Percentiles rank a stretch among this genome's conserved stretches.
Evolutionary conservation across 768 basidiomycete genomes (phyloP).

Genomic region (Stropharia rugosoannulata): DNA sequence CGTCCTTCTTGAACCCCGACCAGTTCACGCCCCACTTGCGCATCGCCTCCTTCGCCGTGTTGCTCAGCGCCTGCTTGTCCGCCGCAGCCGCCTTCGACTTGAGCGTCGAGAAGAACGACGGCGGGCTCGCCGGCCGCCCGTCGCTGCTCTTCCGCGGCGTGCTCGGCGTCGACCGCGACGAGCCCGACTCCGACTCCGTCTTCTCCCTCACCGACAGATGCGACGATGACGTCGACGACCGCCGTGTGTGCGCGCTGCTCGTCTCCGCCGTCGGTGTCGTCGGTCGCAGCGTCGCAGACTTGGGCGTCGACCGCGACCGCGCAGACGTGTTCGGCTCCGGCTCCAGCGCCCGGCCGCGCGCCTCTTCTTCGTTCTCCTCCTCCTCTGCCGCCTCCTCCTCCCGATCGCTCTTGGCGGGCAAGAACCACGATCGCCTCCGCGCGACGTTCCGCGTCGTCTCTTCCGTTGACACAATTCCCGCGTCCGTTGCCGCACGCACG

Average conservation of each 20-base stretch:
- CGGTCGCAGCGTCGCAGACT: too few species aligned
- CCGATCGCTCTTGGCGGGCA: conserved; percentile 38
- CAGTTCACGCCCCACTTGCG: conserved; percentile 91
- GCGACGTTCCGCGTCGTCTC: conserved; percentile 3
- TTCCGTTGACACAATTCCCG: not conserved
- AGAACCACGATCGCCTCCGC: conserved; percentile 58
- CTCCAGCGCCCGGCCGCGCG: conserved; percentile 12
- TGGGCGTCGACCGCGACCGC: too few species aligned
- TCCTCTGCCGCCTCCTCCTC: not conserved
- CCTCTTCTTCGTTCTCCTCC: not conserved
- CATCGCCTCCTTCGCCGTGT: conserved; percentile 86
- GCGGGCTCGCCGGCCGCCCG: conserved; percentile 37
- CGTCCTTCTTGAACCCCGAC: conserved; percentile 55
- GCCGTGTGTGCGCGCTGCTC: conserved; percentile 14
- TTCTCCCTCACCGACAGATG: conserved; percentile 38
- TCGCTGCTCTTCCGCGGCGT: conserved; percentile 36
- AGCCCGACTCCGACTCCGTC: conserved; percentile 20
- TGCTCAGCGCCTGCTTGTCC: conserved; percentile 85
- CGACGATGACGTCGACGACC: conserved; percentile 44
- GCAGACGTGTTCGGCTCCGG: conserved; percentile 4
- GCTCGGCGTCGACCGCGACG: conserved; percentile 21
- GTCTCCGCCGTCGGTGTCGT: too few species aligned
- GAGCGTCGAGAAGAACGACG: conserved; percentile 75
- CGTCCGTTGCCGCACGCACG: conserved; percentile 7
- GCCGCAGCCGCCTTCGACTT: conserved; percentile 71